Evolutionary conservation across 2,329 filamentous ascomycete species (phyloP).

Genomic region (Colletotrichum sp.): DNA sequence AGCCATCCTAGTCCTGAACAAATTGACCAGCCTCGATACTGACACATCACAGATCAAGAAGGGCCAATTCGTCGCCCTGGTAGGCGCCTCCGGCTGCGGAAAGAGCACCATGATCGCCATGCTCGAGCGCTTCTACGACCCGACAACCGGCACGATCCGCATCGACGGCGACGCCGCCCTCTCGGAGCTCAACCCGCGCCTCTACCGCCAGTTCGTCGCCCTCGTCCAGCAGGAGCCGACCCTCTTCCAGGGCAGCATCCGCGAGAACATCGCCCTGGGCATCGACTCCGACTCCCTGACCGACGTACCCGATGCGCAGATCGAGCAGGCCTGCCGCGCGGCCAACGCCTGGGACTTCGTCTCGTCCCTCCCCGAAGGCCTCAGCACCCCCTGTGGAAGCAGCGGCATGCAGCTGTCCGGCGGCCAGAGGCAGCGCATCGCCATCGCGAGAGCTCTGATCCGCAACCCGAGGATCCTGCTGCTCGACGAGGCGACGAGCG

Average conservation of each 20-base stretch:
- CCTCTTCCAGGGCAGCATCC: constrained; percentile 51
- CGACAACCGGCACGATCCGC: constrained; percentile 47
- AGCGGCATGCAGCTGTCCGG: constrained; percentile 73
- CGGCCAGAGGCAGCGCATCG: constrained; percentile 74
- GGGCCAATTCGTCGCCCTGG: constrained; percentile 58
- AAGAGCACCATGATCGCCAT: constrained; percentile 66
- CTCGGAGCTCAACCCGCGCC: constrained; percentile 46
- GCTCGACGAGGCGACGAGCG: constrained; percentile 73
- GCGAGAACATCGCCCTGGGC: constrained; percentile 50
- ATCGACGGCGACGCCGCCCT: constrained; percentile 50
- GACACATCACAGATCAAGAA: constrained; percentile 37
- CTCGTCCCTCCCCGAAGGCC: constrained; percentile 46
- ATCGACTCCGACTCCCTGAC: constrained; percentile 8
- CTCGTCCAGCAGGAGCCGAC: constrained; percentile 65
- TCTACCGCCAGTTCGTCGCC: constrained; percentile 56
- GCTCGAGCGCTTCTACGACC: constrained; percentile 51
- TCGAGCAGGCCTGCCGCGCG: constrained; percentile 48
- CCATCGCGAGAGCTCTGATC: constrained; percentile 75
- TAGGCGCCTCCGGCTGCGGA: constrained; percentile 61
- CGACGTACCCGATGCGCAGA: constrained; percentile 34
- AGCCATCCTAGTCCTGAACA: background rate
- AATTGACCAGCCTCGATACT: background rate
- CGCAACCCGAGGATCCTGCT: constrained; percentile 70
- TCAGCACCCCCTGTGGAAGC: constrained; percentile 68
- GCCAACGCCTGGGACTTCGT: constrained; percentile 55